These are phyloP conservation scores for Boletus subcaerulescens DNA, from an alignment of 768 basidiomycete species.

Conservation along the genomic window DNA sequence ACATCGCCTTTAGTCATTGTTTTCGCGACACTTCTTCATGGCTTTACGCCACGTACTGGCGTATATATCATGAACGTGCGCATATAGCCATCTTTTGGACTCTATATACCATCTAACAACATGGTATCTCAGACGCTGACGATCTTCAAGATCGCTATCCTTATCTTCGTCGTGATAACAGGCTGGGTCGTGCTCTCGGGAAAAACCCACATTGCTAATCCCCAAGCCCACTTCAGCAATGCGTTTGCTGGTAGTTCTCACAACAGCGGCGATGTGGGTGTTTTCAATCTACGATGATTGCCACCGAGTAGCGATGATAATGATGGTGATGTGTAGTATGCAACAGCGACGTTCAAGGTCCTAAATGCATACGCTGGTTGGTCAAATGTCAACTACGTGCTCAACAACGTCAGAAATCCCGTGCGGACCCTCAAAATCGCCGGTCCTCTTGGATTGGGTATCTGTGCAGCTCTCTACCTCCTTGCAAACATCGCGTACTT, in stretches of 20 bases:
- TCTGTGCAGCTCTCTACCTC: conserved; percentile 51
- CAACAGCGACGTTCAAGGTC: conserved; percentile 63
- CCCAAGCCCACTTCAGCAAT: conserved; percentile 54
- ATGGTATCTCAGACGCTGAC: conserved; percentile 35
- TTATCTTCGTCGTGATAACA: conserved; percentile 54
- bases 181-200: conserved; percentile 63
- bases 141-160: conserved; percentile 53
- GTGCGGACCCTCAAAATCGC: conserved; percentile 61
- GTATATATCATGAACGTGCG: conserved; percentile 53
- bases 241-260: conserved; percentile 54
- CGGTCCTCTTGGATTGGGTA: conserved; percentile 53
- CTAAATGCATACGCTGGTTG: conserved; percentile 50
- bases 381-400: conserved; percentile 55
- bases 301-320: neutral
- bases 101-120: conserved; percentile 11
- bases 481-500: conserved; percentile 61
- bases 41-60: conserved; percentile 47
- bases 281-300: neutral
- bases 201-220: conserved; percentile 50
- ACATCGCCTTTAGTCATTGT: conserved; percentile 40
- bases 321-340: conserved; percentile 39
- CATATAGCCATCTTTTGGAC: neutral
- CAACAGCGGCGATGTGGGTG: conserved; percentile 46
- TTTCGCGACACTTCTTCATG: conserved; percentile 51
- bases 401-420: conserved; percentile 60